Conservation (phyloP, 108 stramenopile species). For the Craspedostauros australis region DNA sequence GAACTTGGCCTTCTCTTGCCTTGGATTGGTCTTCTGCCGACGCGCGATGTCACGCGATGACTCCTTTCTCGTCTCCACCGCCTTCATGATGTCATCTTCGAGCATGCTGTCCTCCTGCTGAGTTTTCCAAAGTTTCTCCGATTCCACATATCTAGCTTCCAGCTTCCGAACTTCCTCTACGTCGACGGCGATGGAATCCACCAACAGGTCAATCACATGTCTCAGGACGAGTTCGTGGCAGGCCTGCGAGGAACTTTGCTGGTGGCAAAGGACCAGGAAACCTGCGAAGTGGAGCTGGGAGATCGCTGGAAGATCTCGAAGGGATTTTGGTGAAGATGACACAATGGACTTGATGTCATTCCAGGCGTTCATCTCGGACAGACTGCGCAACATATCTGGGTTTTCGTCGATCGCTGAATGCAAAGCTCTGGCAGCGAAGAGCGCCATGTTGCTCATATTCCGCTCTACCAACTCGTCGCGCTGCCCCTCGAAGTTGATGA, state of each 20-base stretch:
- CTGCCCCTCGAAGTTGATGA: background rate
- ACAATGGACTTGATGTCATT: too few relatives aligned
- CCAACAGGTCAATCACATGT: background rate
- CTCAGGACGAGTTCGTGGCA: too few relatives aligned
- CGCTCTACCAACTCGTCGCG: slow-evolving; percentile 4
- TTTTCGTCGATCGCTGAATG: slow-evolving; percentile 75
- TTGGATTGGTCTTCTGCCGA: slow-evolving; percentile 45
- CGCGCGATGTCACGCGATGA: slow-evolving; percentile 61
- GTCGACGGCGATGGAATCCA: background rate
- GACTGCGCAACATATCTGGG: slow-evolving; percentile 23
- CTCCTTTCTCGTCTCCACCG: slow-evolving; percentile 56
- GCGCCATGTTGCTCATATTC: too few relatives aligned
- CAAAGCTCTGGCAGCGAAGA: slow-evolving; percentile 43
- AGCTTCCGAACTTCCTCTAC: background rate
- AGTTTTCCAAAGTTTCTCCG: slow-evolving; percentile 10
- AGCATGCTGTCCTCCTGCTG: slow-evolving; percentile 50
- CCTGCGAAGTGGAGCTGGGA: too few relatives aligned
- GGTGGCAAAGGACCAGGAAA: too few relatives aligned
- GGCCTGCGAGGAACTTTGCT: too few relatives aligned
- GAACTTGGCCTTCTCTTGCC: slow-evolving; percentile 5
- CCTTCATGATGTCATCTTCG: slow-evolving; percentile 47
- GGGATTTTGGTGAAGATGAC: too few relatives aligned
- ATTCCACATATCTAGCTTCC: slow-evolving; percentile 6
- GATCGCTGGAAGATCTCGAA: too few relatives aligned
- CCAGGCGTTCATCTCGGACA: too few relatives aligned